A percentile compares a stretch with the other conserved stretches of the same genome.
Evolutionary conservation across 1,284 basidiomycete species (phyloP).

Genomic region (Leccinum idahoense): DNA sequence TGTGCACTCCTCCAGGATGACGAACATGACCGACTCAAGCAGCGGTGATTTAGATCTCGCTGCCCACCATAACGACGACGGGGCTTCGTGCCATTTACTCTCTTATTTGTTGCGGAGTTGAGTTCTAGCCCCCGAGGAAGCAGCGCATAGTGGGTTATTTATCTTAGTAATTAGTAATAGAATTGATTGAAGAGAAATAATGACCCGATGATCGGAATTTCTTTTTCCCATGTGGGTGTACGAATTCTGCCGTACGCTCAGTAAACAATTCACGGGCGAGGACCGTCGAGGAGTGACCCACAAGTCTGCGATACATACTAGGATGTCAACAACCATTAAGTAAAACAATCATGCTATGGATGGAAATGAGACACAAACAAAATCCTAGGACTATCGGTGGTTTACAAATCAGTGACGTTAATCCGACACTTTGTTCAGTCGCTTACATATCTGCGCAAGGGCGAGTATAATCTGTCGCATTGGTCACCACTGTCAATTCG

Average conservation of each 20-base stretch:
- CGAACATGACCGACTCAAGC: too few relatives aligned
- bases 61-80: too few relatives aligned
- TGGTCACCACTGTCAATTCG: not conserved
- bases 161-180: too few relatives aligned
- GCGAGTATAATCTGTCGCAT: conserved; percentile 7
- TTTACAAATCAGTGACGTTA: not conserved
- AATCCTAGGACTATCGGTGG: conserved; percentile 12
- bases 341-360: not conserved
- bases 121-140: too few relatives aligned
- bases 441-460: conserved; percentile 14
- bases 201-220: too few relatives aligned
- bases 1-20: too few relatives aligned
- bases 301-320: conserved; percentile 9
- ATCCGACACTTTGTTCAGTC: not conserved
- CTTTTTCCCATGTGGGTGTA: conserved; percentile 10
- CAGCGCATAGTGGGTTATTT: too few relatives aligned
- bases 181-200: too few relatives aligned
- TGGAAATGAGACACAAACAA: conserved; percentile 7
- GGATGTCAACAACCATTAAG: not conserved
- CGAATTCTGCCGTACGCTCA: conserved; percentile 6
- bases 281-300: not conserved
- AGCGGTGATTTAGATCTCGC: too few relatives aligned
- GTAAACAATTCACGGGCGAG: not conserved
- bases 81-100: too few relatives aligned
- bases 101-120: too few relatives aligned